Evolutionary conservation across 768 basidiomycete genomes (phyloP).

Genomic region (Sarcodon aspratus): DNA sequence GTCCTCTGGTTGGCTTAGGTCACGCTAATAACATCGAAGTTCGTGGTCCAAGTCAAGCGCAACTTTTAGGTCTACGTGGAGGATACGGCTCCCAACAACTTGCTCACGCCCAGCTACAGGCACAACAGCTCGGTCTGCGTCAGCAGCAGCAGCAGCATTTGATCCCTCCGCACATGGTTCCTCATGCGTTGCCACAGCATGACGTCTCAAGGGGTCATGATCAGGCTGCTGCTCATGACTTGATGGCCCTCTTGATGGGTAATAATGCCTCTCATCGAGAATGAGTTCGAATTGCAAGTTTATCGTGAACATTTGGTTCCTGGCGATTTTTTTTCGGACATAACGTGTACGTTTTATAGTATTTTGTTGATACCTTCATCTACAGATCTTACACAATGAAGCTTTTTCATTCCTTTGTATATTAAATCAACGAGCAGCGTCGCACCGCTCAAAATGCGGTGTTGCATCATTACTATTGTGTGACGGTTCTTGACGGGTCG

Average conservation of each 20-base stretch:
- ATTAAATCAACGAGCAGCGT: no score
- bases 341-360: no score
- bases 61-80: constrained; percentile 24
- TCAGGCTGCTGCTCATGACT: constrained; percentile 55
- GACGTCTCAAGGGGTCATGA: constrained; percentile 37
- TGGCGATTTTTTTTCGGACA: no score
- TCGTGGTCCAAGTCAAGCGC: constrained; percentile 35
- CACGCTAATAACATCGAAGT: constrained; percentile 45
- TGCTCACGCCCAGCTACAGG: constrained; percentile 24
- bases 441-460: no score
- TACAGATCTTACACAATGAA: no score
- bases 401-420: no score
- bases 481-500: no score
- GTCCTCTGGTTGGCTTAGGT: constrained; percentile 39
- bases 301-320: no score
- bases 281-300: constrained; percentile 20
- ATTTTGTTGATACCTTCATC: no score
- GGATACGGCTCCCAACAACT: constrained; percentile 20
- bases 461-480: no score
- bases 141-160: constrained; percentile 41
- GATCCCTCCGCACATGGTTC: constrained; percentile 44
- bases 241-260: constrained; percentile 80
- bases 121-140: constrained; percentile 28
- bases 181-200: constrained; percentile 47
- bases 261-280: constrained; percentile 42